phyloP scores from a whole-genome alignment of 2,329 filamentous ascomycete species.

The Furcasterigmium sp. region DNA sequence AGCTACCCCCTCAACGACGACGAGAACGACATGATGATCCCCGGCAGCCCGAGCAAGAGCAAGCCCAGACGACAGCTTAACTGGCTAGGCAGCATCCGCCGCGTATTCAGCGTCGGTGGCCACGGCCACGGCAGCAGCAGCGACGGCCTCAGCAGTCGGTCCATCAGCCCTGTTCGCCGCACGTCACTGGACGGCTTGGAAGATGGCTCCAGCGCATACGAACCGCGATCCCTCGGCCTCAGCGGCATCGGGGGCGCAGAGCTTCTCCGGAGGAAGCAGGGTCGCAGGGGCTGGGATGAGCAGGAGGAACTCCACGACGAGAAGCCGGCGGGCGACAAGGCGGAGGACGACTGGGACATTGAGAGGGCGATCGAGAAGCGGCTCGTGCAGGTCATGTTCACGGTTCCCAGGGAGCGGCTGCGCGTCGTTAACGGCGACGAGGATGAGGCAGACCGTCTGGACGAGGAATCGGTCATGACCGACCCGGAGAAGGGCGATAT shows the following conservation, averaged over 20 bases:
- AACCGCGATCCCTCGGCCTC: conserved; percentile 35
- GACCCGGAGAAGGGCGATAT: conserved; percentile 27
- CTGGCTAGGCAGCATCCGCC: conserved; percentile 64
- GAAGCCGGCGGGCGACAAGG: conserved; percentile 41
- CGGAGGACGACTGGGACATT: conserved; percentile 68
- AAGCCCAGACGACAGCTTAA: conserved; percentile 43
- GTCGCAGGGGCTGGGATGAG: conserved; percentile 48
- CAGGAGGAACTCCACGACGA: conserved; percentile 40
- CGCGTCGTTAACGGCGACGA: conserved; percentile 80
- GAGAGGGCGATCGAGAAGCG: conserved; percentile 66
- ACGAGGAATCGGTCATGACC: conserved; percentile 35
- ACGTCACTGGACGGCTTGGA: conserved; percentile 21
- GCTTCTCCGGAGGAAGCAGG: conserved; percentile 49
- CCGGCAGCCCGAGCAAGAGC: conserved; percentile 51
- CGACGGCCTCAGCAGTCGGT: conserved; percentile 1
- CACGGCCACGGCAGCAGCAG: conserved; percentile 16
- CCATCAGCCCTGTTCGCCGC: conserved; percentile 1
- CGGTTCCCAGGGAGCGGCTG: conserved; percentile 79
- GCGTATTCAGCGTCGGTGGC: conserved; percentile 50
- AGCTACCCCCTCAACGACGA: conserved; percentile 20
- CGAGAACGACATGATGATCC: conserved; percentile 22
- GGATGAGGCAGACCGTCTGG: conserved; percentile 29
- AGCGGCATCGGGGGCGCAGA: conserved; percentile 36
- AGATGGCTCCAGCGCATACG: conserved; percentile 34
- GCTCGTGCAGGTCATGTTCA: conserved; percentile 84